These are phyloP conservation scores for Lentinula boryana DNA, from an alignment of 768 basidiomycete species.

Conservation along the genomic window DNA sequence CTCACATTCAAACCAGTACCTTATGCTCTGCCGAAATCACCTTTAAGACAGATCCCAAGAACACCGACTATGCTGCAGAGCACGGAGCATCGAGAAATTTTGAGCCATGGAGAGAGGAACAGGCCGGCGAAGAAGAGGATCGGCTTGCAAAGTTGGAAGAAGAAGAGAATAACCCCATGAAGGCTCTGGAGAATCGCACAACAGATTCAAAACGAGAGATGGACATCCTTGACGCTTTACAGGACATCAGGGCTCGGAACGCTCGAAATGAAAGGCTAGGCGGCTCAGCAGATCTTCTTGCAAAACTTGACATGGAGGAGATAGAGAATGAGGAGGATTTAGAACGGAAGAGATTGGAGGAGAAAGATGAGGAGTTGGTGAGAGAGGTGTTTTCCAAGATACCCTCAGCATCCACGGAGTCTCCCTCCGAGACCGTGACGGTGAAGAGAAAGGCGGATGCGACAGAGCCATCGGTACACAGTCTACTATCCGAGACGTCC, in stretches of 20 bases:
- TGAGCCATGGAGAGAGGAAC: conserved; percentile 91
- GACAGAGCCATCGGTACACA: conserved; percentile 47
- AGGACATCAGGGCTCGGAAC: conserved; percentile 85
- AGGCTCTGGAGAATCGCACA: conserved; percentile 88
- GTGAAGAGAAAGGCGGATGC: conserved; percentile 60
- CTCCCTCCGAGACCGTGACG: conserved; percentile 25
- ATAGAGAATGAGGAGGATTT: conserved; percentile 74
- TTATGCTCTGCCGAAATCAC: conserved; percentile 97
- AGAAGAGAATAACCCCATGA: conserved; percentile 97
- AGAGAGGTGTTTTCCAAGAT: conserved; percentile 82
- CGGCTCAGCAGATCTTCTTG: conserved; percentile 63
- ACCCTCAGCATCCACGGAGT: neutral
- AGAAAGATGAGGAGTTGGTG: conserved; percentile 91
- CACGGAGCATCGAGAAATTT: conserved; percentile 98
- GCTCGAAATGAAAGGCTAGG: conserved; percentile 86
- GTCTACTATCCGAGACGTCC: conserved; percentile 40
- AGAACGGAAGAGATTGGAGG: conserved; percentile 49
- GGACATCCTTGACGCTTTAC: conserved; percentile 94
- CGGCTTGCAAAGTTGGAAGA: conserved; percentile 80
- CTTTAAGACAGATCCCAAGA: conserved; percentile 99
- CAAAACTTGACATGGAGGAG: conserved; percentile 58
- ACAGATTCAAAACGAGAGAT: conserved; percentile 94
- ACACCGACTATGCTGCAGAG: conserved; percentile 89
- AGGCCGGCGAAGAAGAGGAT: conserved; percentile 76
- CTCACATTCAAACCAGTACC: conserved; percentile 48